Evolutionary conservation across 192 early-diverging fungal species (phyloP), one percentile per base, ranked within the genome.

Genomic region (Podochytrium sp.): DNA sequence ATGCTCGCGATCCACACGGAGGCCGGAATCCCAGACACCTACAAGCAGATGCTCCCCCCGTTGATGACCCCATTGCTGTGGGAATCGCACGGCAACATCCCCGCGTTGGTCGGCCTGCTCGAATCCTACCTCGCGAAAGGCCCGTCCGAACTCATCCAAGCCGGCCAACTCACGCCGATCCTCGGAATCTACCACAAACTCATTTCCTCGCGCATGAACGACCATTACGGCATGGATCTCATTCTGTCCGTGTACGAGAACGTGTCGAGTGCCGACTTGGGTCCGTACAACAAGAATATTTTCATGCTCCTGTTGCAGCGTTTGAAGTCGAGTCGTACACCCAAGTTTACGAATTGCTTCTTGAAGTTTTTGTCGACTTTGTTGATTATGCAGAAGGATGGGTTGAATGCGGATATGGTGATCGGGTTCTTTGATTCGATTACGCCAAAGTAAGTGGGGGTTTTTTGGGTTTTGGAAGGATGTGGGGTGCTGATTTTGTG

Each of bases 131-230:
- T 99, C 72, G 79, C 86, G 41, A 89, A 92, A 50, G 93, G 92
- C 33, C 84, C 91, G 2, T 79, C 73, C 34, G 81, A 87, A 56
- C 87, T 98, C 63, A 83, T 93, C 3, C 82, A 84, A 27, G 82
- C 85, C 32, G 89, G 90, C 40, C 88, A 93, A 47, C 74, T 99
- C 60, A 85, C 88, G 58, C 87, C 93, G 20, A 87, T 98, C 32
- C 86, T 99, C 41, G 98, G 98, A 43, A 91, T 99, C 6, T 96
- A 91, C 80, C 94, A 97, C 77, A 96, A 95, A 62, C 81, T 99
- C 53, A 83, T 98, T 25, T 84, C 91, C 16, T 95, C 94, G 20
- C 88, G 90, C 65, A 63, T 90, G 37, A 93, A 93, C 73, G 96
- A 98, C 79, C 89, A 93, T 60, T 87, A 92, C 75, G 95, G 91